Conservation (phyloP, 441 rosid species). For the Pelargonium fulgidum region DNA sequence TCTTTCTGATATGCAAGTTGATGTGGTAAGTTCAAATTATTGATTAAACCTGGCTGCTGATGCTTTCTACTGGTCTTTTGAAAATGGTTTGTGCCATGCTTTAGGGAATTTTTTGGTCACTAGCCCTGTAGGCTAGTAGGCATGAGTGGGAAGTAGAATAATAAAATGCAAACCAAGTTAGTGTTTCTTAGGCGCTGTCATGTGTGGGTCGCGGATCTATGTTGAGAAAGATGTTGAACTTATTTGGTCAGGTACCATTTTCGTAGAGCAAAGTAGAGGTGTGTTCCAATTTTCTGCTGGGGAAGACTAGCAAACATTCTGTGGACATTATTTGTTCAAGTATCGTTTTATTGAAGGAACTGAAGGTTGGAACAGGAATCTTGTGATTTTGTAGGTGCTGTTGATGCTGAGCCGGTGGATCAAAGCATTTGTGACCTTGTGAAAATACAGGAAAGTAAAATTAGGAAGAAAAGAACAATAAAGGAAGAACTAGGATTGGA, state of each 20-base stretch:
- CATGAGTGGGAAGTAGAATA: not conserved
- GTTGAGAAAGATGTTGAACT: no score
- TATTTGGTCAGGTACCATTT: no score
- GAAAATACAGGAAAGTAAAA: no score
- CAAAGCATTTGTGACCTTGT: no score
- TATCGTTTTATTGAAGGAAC: not conserved
- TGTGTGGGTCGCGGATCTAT: not conserved
- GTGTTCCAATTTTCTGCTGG: no score
- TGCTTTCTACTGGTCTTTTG: not conserved
- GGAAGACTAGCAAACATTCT: no score
- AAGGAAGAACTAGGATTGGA: no score
- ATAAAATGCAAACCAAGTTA: not conserved
- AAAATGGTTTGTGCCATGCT: not conserved
- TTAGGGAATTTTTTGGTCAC: not conserved
- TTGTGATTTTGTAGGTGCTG: not conserved
- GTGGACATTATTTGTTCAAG: no score
- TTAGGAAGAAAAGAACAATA: no score
- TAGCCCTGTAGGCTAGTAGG: not conserved
- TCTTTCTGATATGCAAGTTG: constrained; percentile 69
- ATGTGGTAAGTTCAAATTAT: constrained; percentile 41
- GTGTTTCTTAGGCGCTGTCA: not conserved
- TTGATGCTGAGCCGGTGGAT: not conserved
- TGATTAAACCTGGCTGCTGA: not conserved
- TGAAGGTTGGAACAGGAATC: not conserved
- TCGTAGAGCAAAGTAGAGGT: no score